Evolutionary conservation across 306 rosid genomes (phyloP).

Genomic region (Prunus campanulata): DNA sequence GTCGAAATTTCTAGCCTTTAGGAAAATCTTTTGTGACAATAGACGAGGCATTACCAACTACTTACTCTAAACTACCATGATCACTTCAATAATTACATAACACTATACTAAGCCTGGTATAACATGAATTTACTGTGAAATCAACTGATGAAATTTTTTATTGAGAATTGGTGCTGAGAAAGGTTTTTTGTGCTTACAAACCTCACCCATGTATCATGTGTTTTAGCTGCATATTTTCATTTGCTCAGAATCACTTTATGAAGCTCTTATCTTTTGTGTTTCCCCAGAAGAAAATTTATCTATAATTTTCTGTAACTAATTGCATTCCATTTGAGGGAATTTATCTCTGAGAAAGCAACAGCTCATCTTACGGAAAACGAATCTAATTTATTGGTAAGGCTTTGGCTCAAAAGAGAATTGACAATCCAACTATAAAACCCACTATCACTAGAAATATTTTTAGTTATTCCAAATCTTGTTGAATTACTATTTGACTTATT

Average conservation of each 20-base stretch:
- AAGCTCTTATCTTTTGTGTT: neutral
- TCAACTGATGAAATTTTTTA: neutral
- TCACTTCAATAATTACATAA: neutral
- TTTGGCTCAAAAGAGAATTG: conserved; percentile 17
- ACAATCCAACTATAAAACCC: conserved; percentile 16
- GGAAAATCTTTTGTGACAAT: neutral
- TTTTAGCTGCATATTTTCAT: neutral
- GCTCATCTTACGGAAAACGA: conserved; percentile 23
- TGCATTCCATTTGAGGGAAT: neutral
- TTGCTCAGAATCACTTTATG: neutral
- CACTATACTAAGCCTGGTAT: neutral
- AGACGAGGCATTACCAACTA: neutral
- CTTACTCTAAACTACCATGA: neutral
- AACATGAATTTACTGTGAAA: neutral
- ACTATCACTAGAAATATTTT: conserved; percentile 2
- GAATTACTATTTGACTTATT: conserved; percentile 16
- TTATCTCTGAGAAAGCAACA: conserved; percentile 18
- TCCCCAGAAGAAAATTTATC: neutral
- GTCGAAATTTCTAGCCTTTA: neutral
- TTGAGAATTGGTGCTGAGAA: neutral
- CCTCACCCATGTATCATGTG: conserved; percentile 1
- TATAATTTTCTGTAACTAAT: neutral
- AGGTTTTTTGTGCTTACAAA: neutral
- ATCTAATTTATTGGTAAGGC: conserved; percentile 13
- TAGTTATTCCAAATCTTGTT: neutral